Conservation (phyloP, 1,284 basidiomycete species). For the Rhodotorula mucilaginosa region DNA sequence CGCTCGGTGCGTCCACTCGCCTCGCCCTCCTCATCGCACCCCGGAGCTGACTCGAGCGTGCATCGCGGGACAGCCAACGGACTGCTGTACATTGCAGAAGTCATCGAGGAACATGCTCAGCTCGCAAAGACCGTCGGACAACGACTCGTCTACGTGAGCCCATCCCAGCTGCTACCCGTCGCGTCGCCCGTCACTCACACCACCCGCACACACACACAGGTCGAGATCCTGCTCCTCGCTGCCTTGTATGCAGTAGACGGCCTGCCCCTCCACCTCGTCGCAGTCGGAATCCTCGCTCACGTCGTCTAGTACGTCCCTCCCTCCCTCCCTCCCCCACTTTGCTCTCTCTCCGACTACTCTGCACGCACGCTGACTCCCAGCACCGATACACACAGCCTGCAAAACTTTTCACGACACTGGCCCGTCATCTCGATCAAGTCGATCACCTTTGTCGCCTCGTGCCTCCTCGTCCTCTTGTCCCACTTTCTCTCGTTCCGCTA, state of each 20-base stretch:
- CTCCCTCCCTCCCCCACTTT: neutral
- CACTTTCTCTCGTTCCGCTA: conserved; percentile 95
- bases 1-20: conserved; percentile 59
- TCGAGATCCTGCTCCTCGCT: conserved; percentile 70
- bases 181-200: neutral
- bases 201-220: conserved; percentile 52
- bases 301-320: conserved; percentile 59
- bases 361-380: neutral
- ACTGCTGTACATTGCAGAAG: conserved; percentile 74
- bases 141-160: conserved; percentile 71
- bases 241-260: conserved; percentile 75
- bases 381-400: conserved; percentile 43
- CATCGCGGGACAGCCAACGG: conserved; percentile 67
- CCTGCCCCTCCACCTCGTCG: conserved; percentile 65
- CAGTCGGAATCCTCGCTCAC: conserved; percentile 79
- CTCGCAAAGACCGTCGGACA: conserved; percentile 75
- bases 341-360: neutral
- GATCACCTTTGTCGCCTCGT: conserved; percentile 74
- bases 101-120: conserved; percentile 87
- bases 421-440: conserved; percentile 86
- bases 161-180: neutral
- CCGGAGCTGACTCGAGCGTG: conserved; percentile 11
- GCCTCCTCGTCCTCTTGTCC: conserved; percentile 74
- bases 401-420: conserved; percentile 84
- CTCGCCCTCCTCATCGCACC: conserved; percentile 2